A percentile compares a stretch with the other conserved stretches of the same genome.
Evolutionary conservation across 306 rosid genomes (phyloP).

Genomic region (Pueraria montana): DNA sequence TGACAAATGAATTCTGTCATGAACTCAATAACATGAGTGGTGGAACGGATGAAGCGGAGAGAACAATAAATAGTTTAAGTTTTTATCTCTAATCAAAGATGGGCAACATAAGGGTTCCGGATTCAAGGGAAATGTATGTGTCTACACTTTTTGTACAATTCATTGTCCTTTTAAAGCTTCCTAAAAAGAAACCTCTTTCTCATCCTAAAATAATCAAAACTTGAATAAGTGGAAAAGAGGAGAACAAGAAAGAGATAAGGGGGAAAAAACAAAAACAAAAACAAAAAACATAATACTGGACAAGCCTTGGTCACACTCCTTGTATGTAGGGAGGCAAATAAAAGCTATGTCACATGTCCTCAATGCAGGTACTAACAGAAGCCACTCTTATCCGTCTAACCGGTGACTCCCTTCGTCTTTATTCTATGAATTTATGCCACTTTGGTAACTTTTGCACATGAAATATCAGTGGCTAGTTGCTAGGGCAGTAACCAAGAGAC

Average conservation of each 20-base stretch:
- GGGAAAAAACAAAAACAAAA: not conserved
- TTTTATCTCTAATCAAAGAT: not conserved
- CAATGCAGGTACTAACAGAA: not conserved
- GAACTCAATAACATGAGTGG: not conserved
- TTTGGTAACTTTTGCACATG: constrained; percentile 9
- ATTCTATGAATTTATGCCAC: not conserved
- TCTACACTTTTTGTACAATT: constrained; percentile 46
- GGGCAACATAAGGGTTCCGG: not conserved
- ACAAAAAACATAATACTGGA: not conserved
- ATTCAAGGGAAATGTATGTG: constrained; percentile 17
- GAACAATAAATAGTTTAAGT: not conserved
- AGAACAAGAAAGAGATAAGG: not conserved
- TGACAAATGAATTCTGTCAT: not conserved
- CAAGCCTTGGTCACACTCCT: not conserved
- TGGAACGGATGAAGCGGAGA: not conserved
- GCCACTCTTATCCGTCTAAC: constrained; percentile 17
- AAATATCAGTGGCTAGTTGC: constrained; percentile 56
- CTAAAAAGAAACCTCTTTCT: constrained; percentile 22
- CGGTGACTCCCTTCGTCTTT: constrained; percentile 24
- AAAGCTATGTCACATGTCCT: constrained; percentile 14
- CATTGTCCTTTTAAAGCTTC: not conserved
- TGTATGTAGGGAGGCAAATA: not conserved
- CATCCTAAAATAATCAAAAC: constrained; percentile 36
- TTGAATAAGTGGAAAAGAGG: constrained; percentile 36
- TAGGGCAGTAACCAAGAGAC: constrained; percentile 62